Evolutionary conservation across 805 yeast species (phyloP).

Genomic region (Zygosaccharomyces kombuchaensis): DNA sequence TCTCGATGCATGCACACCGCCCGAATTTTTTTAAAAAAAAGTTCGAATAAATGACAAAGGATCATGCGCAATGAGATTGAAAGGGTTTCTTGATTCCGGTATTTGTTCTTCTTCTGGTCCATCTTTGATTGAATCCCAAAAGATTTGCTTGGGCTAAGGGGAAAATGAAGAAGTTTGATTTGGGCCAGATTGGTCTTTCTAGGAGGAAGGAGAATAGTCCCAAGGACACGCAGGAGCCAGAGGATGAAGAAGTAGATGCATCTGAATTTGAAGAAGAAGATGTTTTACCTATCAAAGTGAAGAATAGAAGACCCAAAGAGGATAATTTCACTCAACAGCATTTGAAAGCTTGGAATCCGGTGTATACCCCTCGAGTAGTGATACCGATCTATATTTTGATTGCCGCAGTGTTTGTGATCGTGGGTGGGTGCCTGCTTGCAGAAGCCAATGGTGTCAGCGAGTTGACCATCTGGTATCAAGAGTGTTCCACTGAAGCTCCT

Average conservation of each 20-base stretch:
- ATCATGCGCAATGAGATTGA: not conserved
- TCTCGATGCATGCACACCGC: constrained; percentile 1
- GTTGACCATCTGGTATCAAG: constrained; percentile 66
- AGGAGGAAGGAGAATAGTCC: constrained; percentile 27
- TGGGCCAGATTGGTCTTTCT: constrained; percentile 30
- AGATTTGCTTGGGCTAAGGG: not conserved
- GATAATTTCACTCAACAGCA: constrained; percentile 72
- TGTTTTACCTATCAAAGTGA: constrained; percentile 38
- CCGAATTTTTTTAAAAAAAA: not conserved
- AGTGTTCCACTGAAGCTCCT: constrained; percentile 56
- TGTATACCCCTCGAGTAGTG: constrained; percentile 84
- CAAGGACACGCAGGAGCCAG: constrained; percentile 9
- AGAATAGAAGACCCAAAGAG: constrained; percentile 62
- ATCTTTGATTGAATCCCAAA: not conserved
- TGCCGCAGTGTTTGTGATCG: constrained; percentile 80
- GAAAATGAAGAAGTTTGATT: constrained; percentile 26
- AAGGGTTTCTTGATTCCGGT: not conserved
- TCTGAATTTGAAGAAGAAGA: constrained; percentile 39
- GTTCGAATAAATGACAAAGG: not conserved
- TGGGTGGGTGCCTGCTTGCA: constrained; percentile 78
- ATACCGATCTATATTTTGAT: constrained; percentile 71
- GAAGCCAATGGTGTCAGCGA: constrained; percentile 71
- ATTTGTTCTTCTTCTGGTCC: not conserved
- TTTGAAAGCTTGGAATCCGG: constrained; percentile 62
- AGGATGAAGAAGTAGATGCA: constrained; percentile 32